Percentiles rank a stretch among this genome's conserved stretches.
Evolutionary conservation across 768 basidiomycete species (phyloP).

Genomic region (Asterophora lycoperdoides): DNA sequence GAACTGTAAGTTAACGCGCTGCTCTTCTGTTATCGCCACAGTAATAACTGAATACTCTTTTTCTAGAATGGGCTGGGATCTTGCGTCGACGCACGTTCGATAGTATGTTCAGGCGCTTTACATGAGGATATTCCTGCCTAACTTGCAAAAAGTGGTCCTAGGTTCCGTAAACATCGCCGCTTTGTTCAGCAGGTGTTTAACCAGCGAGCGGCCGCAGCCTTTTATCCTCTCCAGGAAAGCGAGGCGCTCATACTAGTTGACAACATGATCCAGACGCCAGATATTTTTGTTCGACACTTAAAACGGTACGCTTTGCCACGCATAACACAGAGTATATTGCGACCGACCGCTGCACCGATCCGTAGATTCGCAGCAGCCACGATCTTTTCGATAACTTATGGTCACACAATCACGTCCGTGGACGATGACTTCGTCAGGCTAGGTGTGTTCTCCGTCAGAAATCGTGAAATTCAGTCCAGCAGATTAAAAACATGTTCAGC

Average conservation of each 20-base stretch:
- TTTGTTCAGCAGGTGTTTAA: constrained; percentile 49
- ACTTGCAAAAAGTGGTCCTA: constrained; percentile 35
- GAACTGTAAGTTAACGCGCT: constrained; percentile 40
- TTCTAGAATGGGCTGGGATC: constrained; percentile 48
- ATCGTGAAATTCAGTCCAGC: constrained; percentile 2
- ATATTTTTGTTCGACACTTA: constrained; percentile 38
- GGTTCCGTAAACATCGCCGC: constrained; percentile 48
- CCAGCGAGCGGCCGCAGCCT: constrained; percentile 33
- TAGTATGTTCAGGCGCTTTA: constrained; percentile 31
- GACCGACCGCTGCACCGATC: neutral
- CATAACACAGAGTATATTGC: neutral
- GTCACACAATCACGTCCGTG: constrained; percentile 38
- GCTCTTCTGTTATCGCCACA: neutral
- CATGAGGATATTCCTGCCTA: neutral
- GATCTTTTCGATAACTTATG: constrained; percentile 47
- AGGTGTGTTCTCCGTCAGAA: constrained; percentile 26
- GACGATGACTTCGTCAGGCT: constrained; percentile 42
- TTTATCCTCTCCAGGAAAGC: constrained; percentile 40
- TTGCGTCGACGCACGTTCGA: constrained; percentile 43
- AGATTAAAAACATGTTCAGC: constrained; percentile 25
- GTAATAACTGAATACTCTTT: neutral
- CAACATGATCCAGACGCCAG: constrained; percentile 34
- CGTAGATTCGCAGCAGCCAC: constrained; percentile 43
- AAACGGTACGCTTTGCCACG: constrained; percentile 29
- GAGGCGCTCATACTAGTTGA: constrained; percentile 40